Percentiles rank a stretch among this genome's conserved stretches.
These are phyloP conservation scores for Houttuynia cordata DNA, from an alignment of 164 flowering plant genomes.

Conservation along the genomic window DNA sequence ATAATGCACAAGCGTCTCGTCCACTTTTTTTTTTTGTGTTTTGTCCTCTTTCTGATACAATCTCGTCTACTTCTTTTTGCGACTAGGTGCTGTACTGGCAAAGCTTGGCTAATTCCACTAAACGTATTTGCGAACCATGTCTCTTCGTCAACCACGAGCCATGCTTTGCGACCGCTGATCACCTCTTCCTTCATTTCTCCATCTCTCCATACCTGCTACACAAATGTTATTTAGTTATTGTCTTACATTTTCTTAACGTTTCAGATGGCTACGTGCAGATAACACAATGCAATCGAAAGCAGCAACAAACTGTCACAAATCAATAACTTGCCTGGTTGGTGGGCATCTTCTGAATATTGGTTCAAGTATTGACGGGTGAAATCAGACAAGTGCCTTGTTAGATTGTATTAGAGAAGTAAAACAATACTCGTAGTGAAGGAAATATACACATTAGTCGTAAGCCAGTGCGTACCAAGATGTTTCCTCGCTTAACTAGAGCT, in stretches of 20 bases:
- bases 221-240: not conserved
- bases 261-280: not conserved
- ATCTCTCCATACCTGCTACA: conserved; percentile 75
- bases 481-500: conserved; percentile 84
- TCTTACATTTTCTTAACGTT: not conserved
- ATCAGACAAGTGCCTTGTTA: not conserved
- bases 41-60: no score
- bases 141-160: conserved; percentile 87
- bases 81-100: no score
- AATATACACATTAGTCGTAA: no score
- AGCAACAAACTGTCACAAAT: not conserved
- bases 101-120: conserved; percentile 4
- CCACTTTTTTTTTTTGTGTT: no score
- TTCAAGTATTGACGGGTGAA: not conserved
- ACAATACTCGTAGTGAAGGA: no score
- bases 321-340: conserved; percentile 76
- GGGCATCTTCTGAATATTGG: conserved; percentile 75
- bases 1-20: no score
- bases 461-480: conserved; percentile 49
- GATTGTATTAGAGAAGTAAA: not conserved
- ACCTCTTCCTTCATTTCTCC: conserved; percentile 92
- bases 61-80: no score
- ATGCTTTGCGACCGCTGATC: conserved; percentile 89
- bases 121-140: conserved; percentile 62
- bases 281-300: not conserved